These are phyloP conservation scores for Globisporangium megalacanthum DNA, from an alignment of 352 stramenopile genomes.

Conservation along the genomic window DNA sequence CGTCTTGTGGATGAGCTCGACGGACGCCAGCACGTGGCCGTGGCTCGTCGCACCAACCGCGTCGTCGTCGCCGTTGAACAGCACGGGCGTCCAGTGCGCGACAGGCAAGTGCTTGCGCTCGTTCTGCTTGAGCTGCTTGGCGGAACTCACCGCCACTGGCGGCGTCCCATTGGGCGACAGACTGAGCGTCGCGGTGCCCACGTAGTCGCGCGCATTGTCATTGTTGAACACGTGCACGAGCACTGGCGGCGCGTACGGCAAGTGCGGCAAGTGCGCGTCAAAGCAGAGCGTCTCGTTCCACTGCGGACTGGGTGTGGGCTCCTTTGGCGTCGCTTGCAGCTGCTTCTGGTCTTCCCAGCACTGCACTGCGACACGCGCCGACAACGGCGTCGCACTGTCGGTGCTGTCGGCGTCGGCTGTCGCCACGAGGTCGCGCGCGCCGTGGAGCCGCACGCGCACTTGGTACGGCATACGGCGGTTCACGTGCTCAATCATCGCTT, in stretches of 20 bases:
- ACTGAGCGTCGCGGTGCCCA: slow-evolving; percentile 29
- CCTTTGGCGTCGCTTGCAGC: slow-evolving; percentile 18
- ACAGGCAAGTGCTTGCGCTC: slow-evolving; percentile 28
- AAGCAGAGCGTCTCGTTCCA: slow-evolving; percentile 65
- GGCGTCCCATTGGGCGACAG: slow-evolving; percentile 13
- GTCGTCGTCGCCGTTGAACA: slow-evolving; percentile 41
- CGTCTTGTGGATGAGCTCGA: slow-evolving; percentile 56
- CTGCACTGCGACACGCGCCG: slow-evolving; percentile 51
- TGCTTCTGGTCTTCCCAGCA: slow-evolving; percentile 55
- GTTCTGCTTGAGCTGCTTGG: slow-evolving; percentile 51
- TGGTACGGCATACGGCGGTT: slow-evolving; percentile 66
- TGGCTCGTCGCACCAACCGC: slow-evolving; percentile 18
- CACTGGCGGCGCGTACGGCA: slow-evolving; percentile 48
- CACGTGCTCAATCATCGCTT: slow-evolving; percentile 48
- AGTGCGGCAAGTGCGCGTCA: slow-evolving; percentile 59
- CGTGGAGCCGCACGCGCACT: slow-evolving; percentile 65
- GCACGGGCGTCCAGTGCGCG: slow-evolving; percentile 45
- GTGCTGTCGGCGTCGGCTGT: background rate
- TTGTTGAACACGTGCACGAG: slow-evolving; percentile 56
- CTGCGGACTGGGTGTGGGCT: slow-evolving; percentile 23
- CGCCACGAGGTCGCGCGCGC: slow-evolving; percentile 28
- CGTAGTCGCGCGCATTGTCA: slow-evolving; percentile 29
- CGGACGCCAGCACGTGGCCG: slow-evolving; percentile 48
- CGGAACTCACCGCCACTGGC: slow-evolving; percentile 32
- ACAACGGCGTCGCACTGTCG: slow-evolving; percentile 10